A percentile compares a stretch with the other conserved stretches of the same genome.
Evolutionary conservation across 495 filamentous ascomycete species (phyloP).

Genomic region (Usnea hakonensis): DNA sequence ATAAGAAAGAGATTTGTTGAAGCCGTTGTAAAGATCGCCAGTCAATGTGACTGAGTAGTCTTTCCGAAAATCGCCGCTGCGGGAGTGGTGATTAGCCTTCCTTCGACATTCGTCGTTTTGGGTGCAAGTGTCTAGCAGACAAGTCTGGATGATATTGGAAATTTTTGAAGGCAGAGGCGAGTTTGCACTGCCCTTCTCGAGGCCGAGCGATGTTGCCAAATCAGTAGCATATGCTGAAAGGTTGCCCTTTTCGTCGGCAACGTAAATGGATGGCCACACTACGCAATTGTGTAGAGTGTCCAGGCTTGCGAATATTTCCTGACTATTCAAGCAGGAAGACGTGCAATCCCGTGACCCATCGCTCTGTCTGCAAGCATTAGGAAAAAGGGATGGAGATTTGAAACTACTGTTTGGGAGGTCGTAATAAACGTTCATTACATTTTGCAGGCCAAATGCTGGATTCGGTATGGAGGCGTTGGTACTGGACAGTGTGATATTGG

Average conservation of each 20-base stretch:
- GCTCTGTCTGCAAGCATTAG: not conserved
- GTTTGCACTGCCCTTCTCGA: not conserved
- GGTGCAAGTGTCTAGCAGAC: too few relatives aligned
- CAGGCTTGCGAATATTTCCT: not conserved
- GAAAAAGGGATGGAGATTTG: not conserved
- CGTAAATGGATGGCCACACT: not conserved
- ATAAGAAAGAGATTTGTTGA: too few relatives aligned
- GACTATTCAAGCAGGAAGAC: not conserved
- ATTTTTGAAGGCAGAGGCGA: not conserved
- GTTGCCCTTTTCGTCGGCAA: not conserved
- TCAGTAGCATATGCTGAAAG: not conserved
- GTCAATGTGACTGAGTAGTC: not conserved
- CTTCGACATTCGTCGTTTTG: too few relatives aligned
- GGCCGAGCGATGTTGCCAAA: not conserved
- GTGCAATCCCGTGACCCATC: not conserved
- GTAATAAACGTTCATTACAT: not conserved
- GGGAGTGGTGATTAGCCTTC: too few relatives aligned
- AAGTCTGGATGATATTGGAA: too few relatives aligned
- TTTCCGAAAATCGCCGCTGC: too few relatives aligned
- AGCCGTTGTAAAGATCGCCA: too few relatives aligned
- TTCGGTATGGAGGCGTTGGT: not conserved
- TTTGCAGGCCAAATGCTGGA: not conserved
- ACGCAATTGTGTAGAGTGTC: conserved; percentile 2
- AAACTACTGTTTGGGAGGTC: too few relatives aligned
- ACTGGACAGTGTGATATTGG: not conserved